Evolutionary conservation across 257 asterid species (phyloP).

Genomic region (Fraxinus anomala): DNA sequence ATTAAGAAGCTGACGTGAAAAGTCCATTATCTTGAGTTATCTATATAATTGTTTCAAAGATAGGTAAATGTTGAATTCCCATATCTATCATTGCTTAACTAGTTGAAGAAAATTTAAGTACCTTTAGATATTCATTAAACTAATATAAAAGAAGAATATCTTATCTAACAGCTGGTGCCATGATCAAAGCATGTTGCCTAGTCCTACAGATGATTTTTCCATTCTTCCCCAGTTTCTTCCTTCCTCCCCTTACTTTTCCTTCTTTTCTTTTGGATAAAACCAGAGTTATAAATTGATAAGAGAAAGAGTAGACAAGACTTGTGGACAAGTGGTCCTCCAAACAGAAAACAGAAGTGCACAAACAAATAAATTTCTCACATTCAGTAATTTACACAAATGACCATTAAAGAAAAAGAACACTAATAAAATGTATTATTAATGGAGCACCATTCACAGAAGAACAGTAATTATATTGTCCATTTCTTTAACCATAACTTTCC

Average conservation of each 20-base stretch:
- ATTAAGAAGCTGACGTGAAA: background rate
- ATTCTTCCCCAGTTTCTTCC: background rate
- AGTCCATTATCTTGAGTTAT: background rate
- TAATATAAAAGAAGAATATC: background rate
- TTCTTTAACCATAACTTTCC: background rate
- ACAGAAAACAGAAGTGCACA: background rate
- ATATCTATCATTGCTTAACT: background rate
- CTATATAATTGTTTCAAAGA: background rate
- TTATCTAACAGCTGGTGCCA: background rate
- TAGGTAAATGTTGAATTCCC: background rate
- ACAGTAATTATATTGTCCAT: background rate
- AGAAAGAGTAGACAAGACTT: background rate
- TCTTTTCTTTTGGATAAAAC: background rate
- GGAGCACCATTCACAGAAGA: background rate
- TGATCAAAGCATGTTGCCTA: background rate
- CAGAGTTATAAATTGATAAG: background rate
- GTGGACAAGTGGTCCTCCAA: background rate
- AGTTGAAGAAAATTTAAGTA: background rate
- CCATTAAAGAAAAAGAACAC: background rate
- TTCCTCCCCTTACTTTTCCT: background rate
- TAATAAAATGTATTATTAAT: background rate
- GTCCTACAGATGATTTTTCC: background rate
- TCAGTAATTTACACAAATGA: background rate
- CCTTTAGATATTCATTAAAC: background rate
- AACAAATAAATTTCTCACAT: background rate